Evolutionary conservation across 148 eudicot species (phyloP).

Genomic region (Cornus suecica): DNA sequence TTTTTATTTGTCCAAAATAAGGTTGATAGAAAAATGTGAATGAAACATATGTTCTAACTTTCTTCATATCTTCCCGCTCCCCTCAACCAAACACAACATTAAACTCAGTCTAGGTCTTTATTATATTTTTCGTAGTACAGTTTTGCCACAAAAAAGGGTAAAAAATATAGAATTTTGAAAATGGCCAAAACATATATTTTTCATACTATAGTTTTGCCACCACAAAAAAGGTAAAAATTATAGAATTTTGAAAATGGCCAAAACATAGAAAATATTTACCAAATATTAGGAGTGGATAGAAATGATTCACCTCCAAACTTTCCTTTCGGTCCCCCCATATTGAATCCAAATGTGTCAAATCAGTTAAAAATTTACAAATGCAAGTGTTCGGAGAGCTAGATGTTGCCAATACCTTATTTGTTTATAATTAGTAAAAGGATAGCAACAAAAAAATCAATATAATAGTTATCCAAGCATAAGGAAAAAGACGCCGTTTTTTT

Average conservation of each 20-base stretch:
- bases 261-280: neutral
- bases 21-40: too few species aligned
- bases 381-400: neutral
- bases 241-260: neutral
- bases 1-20: too few species aligned
- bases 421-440: neutral
- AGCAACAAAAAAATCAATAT: neutral
- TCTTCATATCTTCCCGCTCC: too few species aligned
- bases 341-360: slow-evolving; percentile 1
- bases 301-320: slow-evolving; percentile 1
- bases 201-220: too few species aligned
- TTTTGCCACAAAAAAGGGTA: too few species aligned
- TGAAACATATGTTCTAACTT: too few species aligned
- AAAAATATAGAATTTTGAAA: too few species aligned
- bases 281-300: neutral
- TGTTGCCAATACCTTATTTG: neutral
- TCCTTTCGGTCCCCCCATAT: slow-evolving; percentile 1
- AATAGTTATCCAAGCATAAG: neutral
- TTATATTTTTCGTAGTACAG: too few species aligned
- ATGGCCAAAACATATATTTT: too few species aligned
- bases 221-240: too few species aligned
- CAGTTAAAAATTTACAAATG: neutral
- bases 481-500: neutral
- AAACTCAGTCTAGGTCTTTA: too few species aligned
- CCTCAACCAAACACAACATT: too few species aligned